These are phyloP conservation scores for Aeschynomene evenia DNA, from an alignment of 306 rosid species.

Conservation along the genomic window DNA sequence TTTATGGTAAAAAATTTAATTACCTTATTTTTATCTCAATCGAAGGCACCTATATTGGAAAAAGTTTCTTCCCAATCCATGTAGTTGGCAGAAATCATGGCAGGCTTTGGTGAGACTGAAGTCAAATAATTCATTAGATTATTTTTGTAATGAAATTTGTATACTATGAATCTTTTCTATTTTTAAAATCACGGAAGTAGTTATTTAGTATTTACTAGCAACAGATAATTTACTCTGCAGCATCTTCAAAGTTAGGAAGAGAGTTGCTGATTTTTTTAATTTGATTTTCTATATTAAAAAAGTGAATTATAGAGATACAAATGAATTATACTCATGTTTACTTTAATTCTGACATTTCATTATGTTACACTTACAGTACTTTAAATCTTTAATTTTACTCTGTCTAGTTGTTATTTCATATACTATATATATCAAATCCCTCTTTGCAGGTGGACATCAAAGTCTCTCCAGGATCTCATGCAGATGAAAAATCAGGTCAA, in stretches of 20 bases:
- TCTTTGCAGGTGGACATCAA: conserved; percentile 85
- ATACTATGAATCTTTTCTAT: too few species aligned
- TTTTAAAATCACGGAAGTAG: not conserved
- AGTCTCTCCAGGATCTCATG: conserved; percentile 96
- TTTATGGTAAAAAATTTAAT: too few species aligned
- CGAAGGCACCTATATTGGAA: too few species aligned
- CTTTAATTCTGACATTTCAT: not conserved
- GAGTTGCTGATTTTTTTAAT: not conserved
- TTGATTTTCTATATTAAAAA: too few species aligned
- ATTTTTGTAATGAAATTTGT: not conserved
- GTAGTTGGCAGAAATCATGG: not conserved
- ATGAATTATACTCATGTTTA: too few species aligned
- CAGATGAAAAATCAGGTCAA: conserved; percentile 86
- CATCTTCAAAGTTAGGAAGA: not conserved
- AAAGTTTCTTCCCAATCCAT: too few species aligned
- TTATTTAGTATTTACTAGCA: not conserved
- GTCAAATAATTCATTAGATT: not conserved
- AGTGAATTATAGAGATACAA: too few species aligned
- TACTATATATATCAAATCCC: conserved; percentile 27
- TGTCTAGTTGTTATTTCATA: conserved; percentile 15
- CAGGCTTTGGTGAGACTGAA: not conserved
- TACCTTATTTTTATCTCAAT: too few species aligned
- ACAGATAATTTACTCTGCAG: not conserved
- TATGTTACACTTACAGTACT: too few species aligned
- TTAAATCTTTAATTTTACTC: conserved; percentile 1